Evolutionary conservation across 257 asterid genomes (phyloP).

Genomic region (Mitragyna speciosa): DNA sequence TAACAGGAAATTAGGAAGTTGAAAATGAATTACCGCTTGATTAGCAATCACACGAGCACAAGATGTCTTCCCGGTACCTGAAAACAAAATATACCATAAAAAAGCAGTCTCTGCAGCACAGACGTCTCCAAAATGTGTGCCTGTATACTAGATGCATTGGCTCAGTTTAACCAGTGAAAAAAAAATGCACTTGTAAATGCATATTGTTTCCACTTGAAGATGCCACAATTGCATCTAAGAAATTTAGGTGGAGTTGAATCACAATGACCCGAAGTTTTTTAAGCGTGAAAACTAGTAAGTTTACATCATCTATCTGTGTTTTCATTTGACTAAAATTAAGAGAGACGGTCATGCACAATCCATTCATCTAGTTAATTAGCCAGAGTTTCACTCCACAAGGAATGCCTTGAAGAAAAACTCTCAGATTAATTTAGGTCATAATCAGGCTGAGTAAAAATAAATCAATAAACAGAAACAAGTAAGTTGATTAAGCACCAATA

Average conservation of each 20-base stretch:
- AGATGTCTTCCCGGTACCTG: slow-evolving; percentile 98
- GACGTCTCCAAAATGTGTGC: not conserved
- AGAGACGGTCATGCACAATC: not conserved
- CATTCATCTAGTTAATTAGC: not conserved
- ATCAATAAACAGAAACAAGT: not conserved
- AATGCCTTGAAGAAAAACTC: not conserved
- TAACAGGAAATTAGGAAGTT: slow-evolving; percentile 17
- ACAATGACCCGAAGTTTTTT: too few species aligned
- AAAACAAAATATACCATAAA: slow-evolving; percentile 36
- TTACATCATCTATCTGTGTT: not conserved
- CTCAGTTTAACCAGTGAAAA: not conserved
- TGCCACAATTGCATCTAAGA: not conserved
- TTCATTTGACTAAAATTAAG: not conserved
- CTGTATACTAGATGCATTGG: not conserved
- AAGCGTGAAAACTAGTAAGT: not conserved
- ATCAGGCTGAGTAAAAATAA: not conserved
- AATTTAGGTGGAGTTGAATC: not conserved
- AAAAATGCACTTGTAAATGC: not conserved
- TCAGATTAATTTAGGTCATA: not conserved
- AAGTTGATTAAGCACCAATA: not conserved
- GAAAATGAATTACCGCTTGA: slow-evolving; percentile 68
- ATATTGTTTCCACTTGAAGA: not conserved
- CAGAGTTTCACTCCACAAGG: not conserved
- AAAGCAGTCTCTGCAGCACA: not conserved
- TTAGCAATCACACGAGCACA: slow-evolving; percentile 96